Evolutionary conservation across 2,329 filamentous ascomycete genomes (phyloP).

Genomic region (Talaromyces funiculosus): DNA sequence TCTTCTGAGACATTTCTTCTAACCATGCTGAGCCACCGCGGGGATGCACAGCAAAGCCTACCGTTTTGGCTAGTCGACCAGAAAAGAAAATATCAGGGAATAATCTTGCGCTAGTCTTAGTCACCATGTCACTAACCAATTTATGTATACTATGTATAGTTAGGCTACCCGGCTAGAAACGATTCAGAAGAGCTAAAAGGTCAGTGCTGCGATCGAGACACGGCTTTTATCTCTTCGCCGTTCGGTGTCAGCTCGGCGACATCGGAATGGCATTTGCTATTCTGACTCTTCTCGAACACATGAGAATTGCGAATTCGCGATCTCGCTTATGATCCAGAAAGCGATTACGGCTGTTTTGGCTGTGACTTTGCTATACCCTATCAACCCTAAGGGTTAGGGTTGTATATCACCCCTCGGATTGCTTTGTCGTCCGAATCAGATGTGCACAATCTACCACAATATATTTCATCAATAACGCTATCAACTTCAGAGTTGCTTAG

Average conservation of each 20-base stretch:
- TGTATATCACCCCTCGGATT: too few relatives aligned
- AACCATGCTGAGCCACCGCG: not conserved
- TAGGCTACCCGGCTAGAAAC: not conserved
- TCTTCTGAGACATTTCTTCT: not conserved
- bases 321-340: too few relatives aligned
- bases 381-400: too few relatives aligned
- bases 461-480: too few relatives aligned
- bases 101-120: not conserved
- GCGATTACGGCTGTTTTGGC: too few relatives aligned
- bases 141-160: not conserved
- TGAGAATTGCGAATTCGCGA: too few relatives aligned
- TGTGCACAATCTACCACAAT: too few relatives aligned
- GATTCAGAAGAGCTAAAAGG: not conserved
- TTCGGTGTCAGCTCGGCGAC: not conserved
- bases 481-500: too few relatives aligned
- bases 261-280: not conserved
- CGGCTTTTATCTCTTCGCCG: not conserved
- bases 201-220: not conserved
- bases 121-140: not conserved
- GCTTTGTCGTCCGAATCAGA: too few relatives aligned
- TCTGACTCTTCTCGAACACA: too few relatives aligned
- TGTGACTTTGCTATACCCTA: too few relatives aligned
- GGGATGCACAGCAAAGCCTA: not conserved
- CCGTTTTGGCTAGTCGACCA: not conserved
- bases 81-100: not conserved